Conservation (phyloP, 2,329 filamentous ascomycete genomes). For the Diplodia scrobiculata region DNA sequence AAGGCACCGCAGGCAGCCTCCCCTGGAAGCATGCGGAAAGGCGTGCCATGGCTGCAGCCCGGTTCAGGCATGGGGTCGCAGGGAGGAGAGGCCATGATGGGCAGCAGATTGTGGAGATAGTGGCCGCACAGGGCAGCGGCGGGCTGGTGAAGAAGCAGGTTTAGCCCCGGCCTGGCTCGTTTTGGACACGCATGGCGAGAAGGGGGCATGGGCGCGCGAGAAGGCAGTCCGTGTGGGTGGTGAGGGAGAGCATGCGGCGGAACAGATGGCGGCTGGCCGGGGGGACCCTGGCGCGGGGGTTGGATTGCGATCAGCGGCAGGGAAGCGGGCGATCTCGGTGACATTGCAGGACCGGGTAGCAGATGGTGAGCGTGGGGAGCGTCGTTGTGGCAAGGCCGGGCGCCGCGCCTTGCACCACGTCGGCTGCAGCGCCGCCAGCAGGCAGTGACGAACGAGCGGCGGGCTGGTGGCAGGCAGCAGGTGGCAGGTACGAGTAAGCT, state of each 20-base stretch:
- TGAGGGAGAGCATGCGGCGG: background rate
- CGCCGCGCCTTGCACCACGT: slow-evolving; percentile 5
- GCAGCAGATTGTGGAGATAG: slow-evolving; percentile 8
- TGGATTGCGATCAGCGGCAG: slow-evolving; percentile 24
- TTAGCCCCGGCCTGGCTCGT: slow-evolving; percentile 2
- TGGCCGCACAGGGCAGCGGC: background rate
- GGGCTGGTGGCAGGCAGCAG: background rate
- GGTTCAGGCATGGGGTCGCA: slow-evolving; percentile 15
- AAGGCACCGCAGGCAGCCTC: slow-evolving; percentile 6
- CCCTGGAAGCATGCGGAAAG: background rate
- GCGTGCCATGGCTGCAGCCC: slow-evolving; percentile 1
- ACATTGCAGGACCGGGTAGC: slow-evolving; percentile 22
- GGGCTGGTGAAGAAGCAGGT: slow-evolving; percentile 15
- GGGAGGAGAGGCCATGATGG: slow-evolving; percentile 1
- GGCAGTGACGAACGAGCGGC: background rate
- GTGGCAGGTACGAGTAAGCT: background rate
- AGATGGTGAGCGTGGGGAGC: background rate
- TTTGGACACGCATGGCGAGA: background rate
- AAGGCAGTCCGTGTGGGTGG: no score
- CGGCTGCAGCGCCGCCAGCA: slow-evolving; percentile 7
- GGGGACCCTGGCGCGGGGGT: slow-evolving; percentile 6
- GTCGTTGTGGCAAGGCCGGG: background rate
- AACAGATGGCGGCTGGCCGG: slow-evolving; percentile 1
- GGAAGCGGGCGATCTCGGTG: slow-evolving; percentile 19
- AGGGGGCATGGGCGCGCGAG: background rate